Base-by-base conservation (phyloP, 306 rosid genomes). In the Comarum palustre region DNA sequence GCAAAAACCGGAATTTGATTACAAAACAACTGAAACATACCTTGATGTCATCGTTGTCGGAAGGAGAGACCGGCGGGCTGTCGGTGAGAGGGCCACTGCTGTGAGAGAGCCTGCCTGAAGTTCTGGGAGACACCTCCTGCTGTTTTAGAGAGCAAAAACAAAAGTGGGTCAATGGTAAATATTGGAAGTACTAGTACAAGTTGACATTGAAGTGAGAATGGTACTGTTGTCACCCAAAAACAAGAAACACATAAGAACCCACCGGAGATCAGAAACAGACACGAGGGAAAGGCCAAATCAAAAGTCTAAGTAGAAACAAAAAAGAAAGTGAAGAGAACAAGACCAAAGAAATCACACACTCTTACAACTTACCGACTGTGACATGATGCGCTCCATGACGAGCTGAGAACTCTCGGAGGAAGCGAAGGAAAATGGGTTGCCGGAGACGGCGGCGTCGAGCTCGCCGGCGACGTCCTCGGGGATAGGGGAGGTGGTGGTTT, bases 61-160 rank as follows among this genome's bases (percentile, higher is more conserved):
- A 87, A 24, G 99, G 97, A 1, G 99, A 91, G 24, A 91, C 90
- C 9, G 99, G 99, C 0, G 96, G 97, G 31, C 96, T 94, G 72
- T 91, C 97, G 63, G 92, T 89, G 15, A 94, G 96, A 77, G 97
- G 96, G 16, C 97, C 99, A 66, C 97, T 91, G 67, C 99, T 94
- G 47, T 94, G 96, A 4, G 97, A 91, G 48, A 91, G 84, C 78
- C 99, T 79, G 27, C 98, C 98, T 50, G 97, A 94, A 16, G 97
- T 94, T 61, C 97, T 81, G 22, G 99, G 97, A 4, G 99, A 94
- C 0, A 84, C 88, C 16, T 94, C 99, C 80, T 94, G 91, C 91
- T 90, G 84, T 68, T 13, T 13, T 39, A 27, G 0, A 22, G 39
- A 45, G 50, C 13, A 27, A 68, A 60, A 32, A 34, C 24, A 39